phyloP scores from a whole-genome alignment of 1,284 basidiomycete genomes.

The Chalciporus sp. region DNA sequence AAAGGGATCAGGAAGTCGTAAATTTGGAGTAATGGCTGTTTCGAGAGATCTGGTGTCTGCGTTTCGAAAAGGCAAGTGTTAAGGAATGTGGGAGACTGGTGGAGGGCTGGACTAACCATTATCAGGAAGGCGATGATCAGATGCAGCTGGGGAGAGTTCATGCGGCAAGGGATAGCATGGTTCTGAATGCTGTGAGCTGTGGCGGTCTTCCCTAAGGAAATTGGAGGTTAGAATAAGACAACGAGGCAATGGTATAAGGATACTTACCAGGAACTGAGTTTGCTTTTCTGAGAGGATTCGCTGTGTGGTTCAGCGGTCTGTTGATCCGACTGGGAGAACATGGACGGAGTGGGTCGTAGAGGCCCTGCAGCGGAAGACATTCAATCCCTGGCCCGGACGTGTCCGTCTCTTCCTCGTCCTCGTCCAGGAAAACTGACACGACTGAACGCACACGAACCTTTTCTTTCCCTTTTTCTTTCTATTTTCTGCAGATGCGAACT shows the following conservation, averaged over 20 bases:
- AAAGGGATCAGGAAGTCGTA: conserved; percentile 39
- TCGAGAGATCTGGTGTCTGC: conserved; percentile 36
- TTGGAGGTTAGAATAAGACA: conserved; percentile 17
- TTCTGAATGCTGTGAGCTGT: conserved; percentile 29
- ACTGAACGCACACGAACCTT: conserved; percentile 3
- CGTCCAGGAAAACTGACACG: neutral
- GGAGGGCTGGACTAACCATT: conserved; percentile 31
- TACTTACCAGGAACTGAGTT: conserved; percentile 30
- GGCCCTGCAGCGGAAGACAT: conserved; percentile 17
- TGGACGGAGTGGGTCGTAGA: conserved; percentile 16
- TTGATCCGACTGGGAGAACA: conserved; percentile 38
- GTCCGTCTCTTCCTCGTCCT: conserved; percentile 4
- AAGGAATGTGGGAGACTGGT: conserved; percentile 29
- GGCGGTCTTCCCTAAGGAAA: conserved; percentile 32
- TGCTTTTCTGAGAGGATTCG: conserved; percentile 29
- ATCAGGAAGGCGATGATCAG: conserved; percentile 38
- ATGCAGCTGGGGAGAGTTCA: conserved; percentile 24
- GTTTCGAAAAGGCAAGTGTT: conserved; percentile 31
- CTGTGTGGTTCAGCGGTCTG: conserved; percentile 27
- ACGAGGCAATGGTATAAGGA: conserved; percentile 25
- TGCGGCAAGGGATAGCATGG: conserved; percentile 22
- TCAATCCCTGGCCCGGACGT: conserved; percentile 18
- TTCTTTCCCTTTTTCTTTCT: neutral
- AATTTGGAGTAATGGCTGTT: conserved; percentile 37
- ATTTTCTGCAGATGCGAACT: conserved; percentile 7